Evolutionary conservation across 2,329 filamentous ascomycete species (phyloP).

Genomic region (Fusarium fracticaudum): DNA sequence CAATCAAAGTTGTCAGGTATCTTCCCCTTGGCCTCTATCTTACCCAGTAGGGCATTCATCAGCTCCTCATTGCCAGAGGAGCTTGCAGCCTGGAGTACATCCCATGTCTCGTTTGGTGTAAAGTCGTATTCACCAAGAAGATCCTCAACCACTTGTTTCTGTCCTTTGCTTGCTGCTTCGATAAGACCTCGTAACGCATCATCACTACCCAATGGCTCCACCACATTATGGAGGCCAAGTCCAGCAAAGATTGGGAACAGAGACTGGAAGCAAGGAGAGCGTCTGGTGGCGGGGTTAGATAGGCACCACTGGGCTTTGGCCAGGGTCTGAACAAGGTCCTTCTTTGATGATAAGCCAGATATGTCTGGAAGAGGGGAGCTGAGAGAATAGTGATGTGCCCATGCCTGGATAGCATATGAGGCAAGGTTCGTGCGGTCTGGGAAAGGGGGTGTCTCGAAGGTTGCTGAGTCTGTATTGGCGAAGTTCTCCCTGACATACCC

Average conservation of each 20-base stretch:
- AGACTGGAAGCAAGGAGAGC: background rate
- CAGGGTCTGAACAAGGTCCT: background rate
- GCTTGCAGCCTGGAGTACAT: accelerated
- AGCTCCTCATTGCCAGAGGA: background rate
- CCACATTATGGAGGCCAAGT: background rate
- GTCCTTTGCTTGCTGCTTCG: background rate
- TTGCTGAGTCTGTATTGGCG: background rate
- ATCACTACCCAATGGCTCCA: background rate
- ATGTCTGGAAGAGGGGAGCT: background rate
- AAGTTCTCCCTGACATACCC: background rate
- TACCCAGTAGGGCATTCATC: background rate
- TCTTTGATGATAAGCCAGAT: background rate
- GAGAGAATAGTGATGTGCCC: constrained; percentile 2
- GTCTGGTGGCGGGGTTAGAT: background rate
- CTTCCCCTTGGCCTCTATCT: background rate
- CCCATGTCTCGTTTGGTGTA: background rate
- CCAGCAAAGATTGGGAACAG: background rate
- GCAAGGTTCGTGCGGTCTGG: background rate
- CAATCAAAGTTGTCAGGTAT: background rate
- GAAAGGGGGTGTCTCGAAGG: background rate
- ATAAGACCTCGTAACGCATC: background rate
- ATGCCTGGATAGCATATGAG: constrained; percentile 6
- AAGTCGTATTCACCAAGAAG: background rate
- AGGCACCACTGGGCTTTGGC: background rate
- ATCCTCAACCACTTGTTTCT: background rate